These are phyloP conservation scores for Nectriaceae sp. DNA, from an alignment of 2,329 filamentous ascomycete genomes.

Conservation along the genomic window DNA sequence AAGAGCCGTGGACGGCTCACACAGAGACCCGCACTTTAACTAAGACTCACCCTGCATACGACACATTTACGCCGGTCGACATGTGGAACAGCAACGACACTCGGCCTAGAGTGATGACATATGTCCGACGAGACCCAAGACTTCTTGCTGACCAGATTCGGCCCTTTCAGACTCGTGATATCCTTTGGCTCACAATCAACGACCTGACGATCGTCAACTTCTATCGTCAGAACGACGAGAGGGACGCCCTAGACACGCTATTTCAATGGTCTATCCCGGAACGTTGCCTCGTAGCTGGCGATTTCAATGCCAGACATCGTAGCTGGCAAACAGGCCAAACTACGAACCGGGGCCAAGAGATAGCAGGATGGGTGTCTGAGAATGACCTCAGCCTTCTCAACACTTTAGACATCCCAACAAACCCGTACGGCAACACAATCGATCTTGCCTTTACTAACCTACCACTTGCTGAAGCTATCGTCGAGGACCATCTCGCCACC, in stretches of 20 bases:
- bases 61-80: constrained; percentile 11
- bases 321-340: constrained; percentile 14
- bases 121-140: constrained; percentile 9
- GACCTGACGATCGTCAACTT: constrained; percentile 16
- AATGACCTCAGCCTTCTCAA: constrained; percentile 16
- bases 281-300: constrained; percentile 15
- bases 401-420: constrained; percentile 14
- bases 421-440: constrained; percentile 19
- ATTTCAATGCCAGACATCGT: constrained; percentile 19
- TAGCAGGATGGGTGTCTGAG: constrained; percentile 13
- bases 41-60: constrained; percentile 13
- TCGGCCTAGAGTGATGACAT: constrained; percentile 18
- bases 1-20: constrained; percentile 15
- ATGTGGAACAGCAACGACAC: constrained; percentile 11
- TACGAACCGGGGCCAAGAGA: constrained; percentile 10
- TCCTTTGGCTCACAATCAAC: constrained; percentile 16
- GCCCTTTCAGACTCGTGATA: constrained; percentile 10
- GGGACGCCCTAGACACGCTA: constrained; percentile 12
- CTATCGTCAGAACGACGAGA: constrained; percentile 13
- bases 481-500: constrained; percentile 18
- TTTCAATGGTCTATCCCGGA: constrained; percentile 11
- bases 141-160: constrained; percentile 13
- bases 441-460: constrained; percentile 19
- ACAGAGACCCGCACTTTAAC: constrained; percentile 10
- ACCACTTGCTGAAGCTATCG: constrained; percentile 8